A percentile compares a stretch with the other conserved stretches of the same genome.
Evolutionary conservation across 1,284 basidiomycete genomes (phyloP).

Genomic region (Gomphus bonarii): DNA sequence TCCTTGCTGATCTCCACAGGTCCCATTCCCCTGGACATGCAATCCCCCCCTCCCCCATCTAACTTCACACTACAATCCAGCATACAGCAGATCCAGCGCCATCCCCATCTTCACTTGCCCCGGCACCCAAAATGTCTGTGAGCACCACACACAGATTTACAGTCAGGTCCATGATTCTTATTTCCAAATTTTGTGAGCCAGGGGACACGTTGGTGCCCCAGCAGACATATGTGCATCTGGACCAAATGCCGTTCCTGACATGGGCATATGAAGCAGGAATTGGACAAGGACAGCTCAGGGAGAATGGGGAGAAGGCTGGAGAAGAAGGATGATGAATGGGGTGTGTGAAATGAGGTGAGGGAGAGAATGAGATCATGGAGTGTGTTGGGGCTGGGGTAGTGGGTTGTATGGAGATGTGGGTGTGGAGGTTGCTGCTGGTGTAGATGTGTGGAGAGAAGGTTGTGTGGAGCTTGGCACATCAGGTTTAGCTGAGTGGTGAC

Average conservation of each 20-base stretch:
- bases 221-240: constrained; percentile 56
- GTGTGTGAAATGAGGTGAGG: background rate
- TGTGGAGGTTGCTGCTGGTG: constrained; percentile 34
- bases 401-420: constrained; percentile 51
- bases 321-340: constrained; percentile 30
- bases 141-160: background rate
- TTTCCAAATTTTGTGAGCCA: background rate
- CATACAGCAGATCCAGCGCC: background rate
- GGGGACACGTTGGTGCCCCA: constrained; percentile 54
- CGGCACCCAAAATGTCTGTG: background rate
- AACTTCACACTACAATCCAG: background rate
- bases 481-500: too few relatives aligned
- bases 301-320: constrained; percentile 46
- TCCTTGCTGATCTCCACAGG: background rate
- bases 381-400: background rate
- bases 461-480: constrained; percentile 46
- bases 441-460: constrained; percentile 54
- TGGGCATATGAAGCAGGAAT: constrained; percentile 51
- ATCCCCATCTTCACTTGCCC: background rate
- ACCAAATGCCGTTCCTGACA: constrained; percentile 54
- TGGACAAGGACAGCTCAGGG: constrained; percentile 46
- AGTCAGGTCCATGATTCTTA: background rate
- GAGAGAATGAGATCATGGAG: background rate
- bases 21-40: background rate
- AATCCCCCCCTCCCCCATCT: background rate